phyloP scores from a whole-genome alignment of 2,329 filamentous ascomycete genomes.

The Phaeosphaeria sp. region DNA sequence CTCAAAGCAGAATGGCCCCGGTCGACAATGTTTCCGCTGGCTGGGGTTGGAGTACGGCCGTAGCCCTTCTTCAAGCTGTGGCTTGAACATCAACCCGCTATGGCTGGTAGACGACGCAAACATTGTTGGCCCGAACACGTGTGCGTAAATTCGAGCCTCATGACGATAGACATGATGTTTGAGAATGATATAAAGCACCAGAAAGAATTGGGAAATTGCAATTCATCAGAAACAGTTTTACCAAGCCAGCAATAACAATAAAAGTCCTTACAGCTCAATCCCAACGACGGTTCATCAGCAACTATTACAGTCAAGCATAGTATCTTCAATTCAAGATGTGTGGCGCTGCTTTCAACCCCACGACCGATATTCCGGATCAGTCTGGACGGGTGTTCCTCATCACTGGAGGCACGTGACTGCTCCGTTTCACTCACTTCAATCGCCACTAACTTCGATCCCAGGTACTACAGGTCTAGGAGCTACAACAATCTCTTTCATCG shows the following conservation, averaged over 20 bases:
- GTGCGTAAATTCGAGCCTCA: background rate
- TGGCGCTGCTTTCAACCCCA: constrained; percentile 9
- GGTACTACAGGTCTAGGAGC: background rate
- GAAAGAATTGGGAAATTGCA: background rate
- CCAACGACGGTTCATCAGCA: background rate
- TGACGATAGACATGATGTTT: background rate
- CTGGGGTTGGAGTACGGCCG: background rate
- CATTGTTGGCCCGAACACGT: background rate
- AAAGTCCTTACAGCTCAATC: background rate
- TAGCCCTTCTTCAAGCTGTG: background rate
- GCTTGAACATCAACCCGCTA: background rate
- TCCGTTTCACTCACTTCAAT: background rate
- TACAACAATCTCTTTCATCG: background rate
- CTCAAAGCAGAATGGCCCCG: background rate
- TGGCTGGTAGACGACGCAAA: background rate
- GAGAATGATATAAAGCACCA: background rate
- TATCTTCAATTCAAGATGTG: background rate
- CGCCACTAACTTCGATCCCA: background rate
- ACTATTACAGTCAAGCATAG: background rate
- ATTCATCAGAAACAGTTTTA: background rate
- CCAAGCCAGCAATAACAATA: background rate
- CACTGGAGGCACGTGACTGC: constrained; percentile 14
- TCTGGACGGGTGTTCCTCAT: constrained; percentile 15
- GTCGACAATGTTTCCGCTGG: background rate
- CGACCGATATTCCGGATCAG: constrained; percentile 9